Percentiles rank a stretch among this genome's conserved stretches.
These are phyloP conservation scores for Wickerhamomyces rabaulensis DNA, from an alignment of 805 yeast genomes.

Conservation along the genomic window DNA sequence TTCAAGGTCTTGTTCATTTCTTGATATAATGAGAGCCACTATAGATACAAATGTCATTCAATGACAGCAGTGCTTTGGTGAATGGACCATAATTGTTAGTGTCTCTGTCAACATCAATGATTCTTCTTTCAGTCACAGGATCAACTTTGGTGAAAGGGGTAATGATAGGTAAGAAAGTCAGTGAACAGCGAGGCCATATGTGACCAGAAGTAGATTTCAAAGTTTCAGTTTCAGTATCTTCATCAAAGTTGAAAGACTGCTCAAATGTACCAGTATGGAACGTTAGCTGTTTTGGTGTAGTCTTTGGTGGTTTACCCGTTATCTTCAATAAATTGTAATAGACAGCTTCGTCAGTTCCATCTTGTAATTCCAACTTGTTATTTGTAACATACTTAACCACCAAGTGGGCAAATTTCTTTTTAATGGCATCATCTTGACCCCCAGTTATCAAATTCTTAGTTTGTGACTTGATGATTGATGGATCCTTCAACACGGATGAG, in stretches of 20 bases:
- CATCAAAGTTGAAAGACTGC: conserved; percentile 16
- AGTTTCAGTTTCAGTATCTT: conserved; percentile 5
- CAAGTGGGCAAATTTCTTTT: conserved; percentile 10
- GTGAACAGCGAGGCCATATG: conserved; percentile 21
- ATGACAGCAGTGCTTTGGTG: conserved; percentile 12
- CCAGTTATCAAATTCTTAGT: conserved; percentile 15
- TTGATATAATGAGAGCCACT: conserved; percentile 18
- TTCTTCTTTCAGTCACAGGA: conserved; percentile 17
- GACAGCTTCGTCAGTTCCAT: conserved; percentile 14
- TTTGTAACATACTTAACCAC: conserved; percentile 11
- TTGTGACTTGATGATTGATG: conserved; percentile 1
- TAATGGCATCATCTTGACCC: conserved; percentile 14
- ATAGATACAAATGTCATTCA: conserved; percentile 13
- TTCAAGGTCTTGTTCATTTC: conserved; percentile 3
- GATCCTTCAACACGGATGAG: conserved; percentile 2
- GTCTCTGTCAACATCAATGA: conserved; percentile 18
- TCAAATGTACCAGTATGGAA: conserved; percentile 11
- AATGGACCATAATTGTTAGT: conserved; percentile 15
- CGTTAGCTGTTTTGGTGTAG: neutral
- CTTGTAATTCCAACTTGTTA: conserved; percentile 3
- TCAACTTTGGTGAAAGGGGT: conserved; percentile 8
- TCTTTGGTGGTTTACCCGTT: neutral
- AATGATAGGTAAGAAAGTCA: conserved; percentile 17
- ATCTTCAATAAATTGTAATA: conserved; percentile 6
- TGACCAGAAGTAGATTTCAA: conserved; percentile 13